Conservation (phyloP, 805 yeast species). For the Starmerella floricola region DNA sequence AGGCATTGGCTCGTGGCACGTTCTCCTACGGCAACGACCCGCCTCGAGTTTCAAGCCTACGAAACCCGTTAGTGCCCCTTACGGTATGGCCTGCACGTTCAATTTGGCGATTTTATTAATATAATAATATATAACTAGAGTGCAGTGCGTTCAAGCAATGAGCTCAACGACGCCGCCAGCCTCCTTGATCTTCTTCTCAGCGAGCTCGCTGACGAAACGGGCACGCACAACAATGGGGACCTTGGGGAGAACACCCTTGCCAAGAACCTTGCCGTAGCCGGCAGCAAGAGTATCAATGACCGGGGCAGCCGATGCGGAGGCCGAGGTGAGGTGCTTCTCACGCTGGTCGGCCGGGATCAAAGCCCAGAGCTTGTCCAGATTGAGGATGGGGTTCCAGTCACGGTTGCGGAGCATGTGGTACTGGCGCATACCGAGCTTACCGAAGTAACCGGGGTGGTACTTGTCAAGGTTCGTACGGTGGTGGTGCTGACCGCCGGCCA, state of each 20-base stretch:
- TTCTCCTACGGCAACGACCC: too few species aligned
- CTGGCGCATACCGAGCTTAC: slow-evolving; percentile 99
- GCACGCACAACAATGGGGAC: slow-evolving; percentile 99
- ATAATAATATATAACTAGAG: slow-evolving; percentile 5
- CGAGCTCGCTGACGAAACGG: slow-evolving; percentile 96
- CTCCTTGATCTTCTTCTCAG: slow-evolving; percentile 99
- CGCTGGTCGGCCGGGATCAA: slow-evolving; percentile 87
- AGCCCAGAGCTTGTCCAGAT: slow-evolving; percentile 98
- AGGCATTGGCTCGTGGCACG: too few species aligned
- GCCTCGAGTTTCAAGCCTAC: too few species aligned
- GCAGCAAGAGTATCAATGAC: slow-evolving; percentile 98
- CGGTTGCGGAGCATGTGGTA: slow-evolving; percentile 92
- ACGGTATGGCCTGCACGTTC: not conserved
- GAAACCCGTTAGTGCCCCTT: too few species aligned
- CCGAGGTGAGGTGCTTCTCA: slow-evolving; percentile 77
- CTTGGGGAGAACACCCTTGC: slow-evolving; percentile 96
- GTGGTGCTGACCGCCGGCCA: slow-evolving; percentile 99
- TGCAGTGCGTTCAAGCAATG: slow-evolving; percentile 62
- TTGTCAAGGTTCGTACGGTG: slow-evolving; percentile 99
- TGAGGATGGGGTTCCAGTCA: slow-evolving; percentile 96
- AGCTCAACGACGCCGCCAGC: slow-evolving; percentile 99
- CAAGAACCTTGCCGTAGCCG: slow-evolving; percentile 99
- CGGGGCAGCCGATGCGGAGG: slow-evolving; percentile 87
- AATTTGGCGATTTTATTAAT: not conserved
- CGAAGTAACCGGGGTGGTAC: slow-evolving; percentile 99